Evolutionary conservation across 2,329 filamentous ascomycete species (phyloP).

Genomic region (Aspergillus thermomutatus): DNA sequence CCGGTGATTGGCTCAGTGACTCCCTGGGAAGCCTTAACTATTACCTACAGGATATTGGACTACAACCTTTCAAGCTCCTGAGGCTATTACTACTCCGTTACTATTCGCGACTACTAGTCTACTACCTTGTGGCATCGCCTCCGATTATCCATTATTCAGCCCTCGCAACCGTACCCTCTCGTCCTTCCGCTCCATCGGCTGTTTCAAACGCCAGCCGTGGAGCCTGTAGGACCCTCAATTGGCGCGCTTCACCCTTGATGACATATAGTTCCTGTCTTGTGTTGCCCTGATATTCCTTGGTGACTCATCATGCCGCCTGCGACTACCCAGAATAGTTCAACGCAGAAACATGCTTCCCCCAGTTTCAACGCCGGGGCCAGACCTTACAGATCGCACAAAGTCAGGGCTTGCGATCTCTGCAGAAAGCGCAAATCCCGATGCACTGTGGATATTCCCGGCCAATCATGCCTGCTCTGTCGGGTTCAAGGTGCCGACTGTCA

Average conservation of each 20-base stretch:
- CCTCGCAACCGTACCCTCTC: neutral
- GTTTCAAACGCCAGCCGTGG: neutral
- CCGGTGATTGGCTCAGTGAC: neutral
- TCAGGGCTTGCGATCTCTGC: conserved; percentile 59
- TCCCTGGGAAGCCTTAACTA: neutral
- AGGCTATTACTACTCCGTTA: neutral
- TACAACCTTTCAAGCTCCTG: neutral
- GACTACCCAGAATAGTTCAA: conserved; percentile 26
- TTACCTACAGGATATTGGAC: neutral
- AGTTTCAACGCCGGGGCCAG: conserved; percentile 44
- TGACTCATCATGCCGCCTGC: conserved; percentile 32
- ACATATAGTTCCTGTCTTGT: neutral
- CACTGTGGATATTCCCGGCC: conserved; percentile 53
- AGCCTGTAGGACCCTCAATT: neutral
- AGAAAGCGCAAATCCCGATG: conserved; percentile 61
- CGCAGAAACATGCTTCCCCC: conserved; percentile 32
- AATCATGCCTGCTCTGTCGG: conserved; percentile 56
- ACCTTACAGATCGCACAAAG: conserved; percentile 61
- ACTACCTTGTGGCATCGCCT: neutral
- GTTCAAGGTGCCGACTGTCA: conserved; percentile 57
- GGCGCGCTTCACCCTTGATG: neutral
- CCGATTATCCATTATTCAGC: neutral
- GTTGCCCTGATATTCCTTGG: conserved; percentile 1
- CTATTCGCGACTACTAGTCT: neutral
- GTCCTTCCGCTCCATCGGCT: neutral